Base-by-base conservation (phyloP, 768 basidiomycete genomes). In the Psilocybe cubensis region DNA sequence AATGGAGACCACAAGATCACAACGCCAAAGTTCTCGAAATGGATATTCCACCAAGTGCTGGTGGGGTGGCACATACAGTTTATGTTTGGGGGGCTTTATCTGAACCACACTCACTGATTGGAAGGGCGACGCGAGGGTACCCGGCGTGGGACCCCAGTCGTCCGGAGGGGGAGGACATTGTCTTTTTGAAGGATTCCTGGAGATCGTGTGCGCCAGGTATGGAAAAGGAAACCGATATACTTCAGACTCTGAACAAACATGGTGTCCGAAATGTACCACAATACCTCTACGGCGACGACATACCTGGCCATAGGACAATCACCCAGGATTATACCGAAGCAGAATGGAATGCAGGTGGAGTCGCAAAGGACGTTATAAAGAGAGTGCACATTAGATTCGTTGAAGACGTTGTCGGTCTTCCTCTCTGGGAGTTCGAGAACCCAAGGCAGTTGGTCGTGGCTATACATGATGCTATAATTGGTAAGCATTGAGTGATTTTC, bases 121-220 rank as follows among this genome's bases (percentile, higher is more conserved):
- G 66, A 12, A 57, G 67, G 8, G 56, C 57, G 27, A 70, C 67
- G n/a, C 64, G 67, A 5, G 60, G 56, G 4, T 66, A 50, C 20
- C 46, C 54, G 1, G 67, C 52, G 11, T 62, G 52, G 5, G 59
- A 66, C 41, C 24, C 31, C 18, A 27, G 14, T 28, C 27, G 33
- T 48, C n/a, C n/a, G n/a, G n/a, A n/a, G n/a, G n/a, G n/a, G n/a
- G 24, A 54, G 29, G 29, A 8, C 27, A 35, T 20, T 50, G 41
- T 57, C 12, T 25, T n/a, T 6, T 12, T 41, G n/a, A 28, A 48
- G 24, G 23, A 44, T 41, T 29, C 43, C 23, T 25, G n/a, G 33
- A 41, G 27, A 35, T 11, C 25, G 10, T 28, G 38, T 25, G 17
- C 9, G 29, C 18, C 18, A 21, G 20, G 23, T 17, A 23, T 44